Conservation (phyloP, 306 rosid species). For the Vigna nakashimae region DNA sequence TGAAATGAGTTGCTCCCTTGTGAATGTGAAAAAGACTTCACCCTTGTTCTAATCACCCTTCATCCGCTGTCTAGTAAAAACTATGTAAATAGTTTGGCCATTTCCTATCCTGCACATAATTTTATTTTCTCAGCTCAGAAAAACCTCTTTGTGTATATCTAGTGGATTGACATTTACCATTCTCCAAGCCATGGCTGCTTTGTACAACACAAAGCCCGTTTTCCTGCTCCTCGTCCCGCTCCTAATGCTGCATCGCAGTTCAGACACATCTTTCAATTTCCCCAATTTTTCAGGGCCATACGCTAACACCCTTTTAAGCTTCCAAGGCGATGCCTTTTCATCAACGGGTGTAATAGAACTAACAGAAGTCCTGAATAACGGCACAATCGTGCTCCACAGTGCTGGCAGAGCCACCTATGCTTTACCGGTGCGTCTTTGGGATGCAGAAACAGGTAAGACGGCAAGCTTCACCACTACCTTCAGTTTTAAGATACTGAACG, state of each 20-base stretch:
- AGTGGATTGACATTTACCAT: neutral
- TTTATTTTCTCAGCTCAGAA: neutral
- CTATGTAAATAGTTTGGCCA: conserved; percentile 12
- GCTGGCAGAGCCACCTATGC: conserved; percentile 45
- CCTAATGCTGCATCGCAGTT: conserved; percentile 28
- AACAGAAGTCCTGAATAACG: neutral
- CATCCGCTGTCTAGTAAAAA: neutral
- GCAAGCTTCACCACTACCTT: conserved; percentile 34
- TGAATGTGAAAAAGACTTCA: neutral
- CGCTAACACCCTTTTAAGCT: neutral
- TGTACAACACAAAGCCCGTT: conserved; percentile 31
- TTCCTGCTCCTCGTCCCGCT: conserved; percentile 21
- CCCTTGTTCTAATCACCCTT: conserved; percentile 24
- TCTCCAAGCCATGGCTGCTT: conserved; percentile 12
- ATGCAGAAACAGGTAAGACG: neutral
- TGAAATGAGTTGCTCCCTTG: too few species aligned
- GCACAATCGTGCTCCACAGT: neutral
- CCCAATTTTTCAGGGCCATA: conserved; percentile 18
- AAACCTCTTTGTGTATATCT: neutral
- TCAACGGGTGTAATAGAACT: neutral
- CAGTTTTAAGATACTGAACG: neutral
- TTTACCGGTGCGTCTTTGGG: conserved; percentile 38
- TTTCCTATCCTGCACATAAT: neutral
- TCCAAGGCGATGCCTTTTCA: conserved; percentile 30
- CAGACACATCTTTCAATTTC: neutral